Percentiles rank a stretch among this genome's conserved stretches.
Evolutionary conservation across 345 rosid genomes (phyloP).

Genomic region (Salix suchowensis): DNA sequence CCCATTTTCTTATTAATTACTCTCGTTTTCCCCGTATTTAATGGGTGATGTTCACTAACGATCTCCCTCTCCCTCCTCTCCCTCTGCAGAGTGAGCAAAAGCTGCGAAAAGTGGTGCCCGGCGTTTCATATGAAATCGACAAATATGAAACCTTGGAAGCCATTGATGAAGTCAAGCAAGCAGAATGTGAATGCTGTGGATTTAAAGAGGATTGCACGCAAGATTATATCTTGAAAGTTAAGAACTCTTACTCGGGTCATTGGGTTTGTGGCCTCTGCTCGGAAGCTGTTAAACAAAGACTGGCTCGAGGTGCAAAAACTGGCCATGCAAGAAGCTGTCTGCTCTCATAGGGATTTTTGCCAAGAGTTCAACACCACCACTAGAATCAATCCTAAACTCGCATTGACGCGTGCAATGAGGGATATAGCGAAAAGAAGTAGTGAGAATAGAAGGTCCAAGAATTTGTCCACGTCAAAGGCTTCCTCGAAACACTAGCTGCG

Average conservation of each 20-base stretch:
- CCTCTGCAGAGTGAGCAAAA: constrained; percentile 22
- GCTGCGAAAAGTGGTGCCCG: constrained; percentile 33
- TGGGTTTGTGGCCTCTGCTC: constrained; percentile 62
- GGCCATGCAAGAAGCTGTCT: constrained; percentile 34
- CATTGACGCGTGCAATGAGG: constrained; percentile 38
- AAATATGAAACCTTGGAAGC: constrained; percentile 8
- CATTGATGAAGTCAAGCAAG: constrained; percentile 27
- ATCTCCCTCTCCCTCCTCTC: background rate
- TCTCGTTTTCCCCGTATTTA: background rate
- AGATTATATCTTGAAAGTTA: constrained; percentile 30
- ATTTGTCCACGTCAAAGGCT: constrained; percentile 14
- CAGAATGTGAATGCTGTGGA: constrained; percentile 49
- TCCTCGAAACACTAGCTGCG: constrained; percentile 36
- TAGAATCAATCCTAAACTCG: constrained; percentile 38
- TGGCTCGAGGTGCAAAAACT: constrained; percentile 7
- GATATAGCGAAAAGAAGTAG: constrained; percentile 34
- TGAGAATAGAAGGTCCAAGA: constrained; percentile 25
- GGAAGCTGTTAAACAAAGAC: constrained; percentile 41
- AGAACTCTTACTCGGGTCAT: constrained; percentile 21
- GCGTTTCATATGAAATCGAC: constrained; percentile 23
- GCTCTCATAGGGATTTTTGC: constrained; percentile 40
- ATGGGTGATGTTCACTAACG: background rate
- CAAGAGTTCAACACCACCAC: constrained; percentile 34
- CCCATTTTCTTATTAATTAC: background rate
- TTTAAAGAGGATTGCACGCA: constrained; percentile 46